Evolutionary conservation across 148 eudicot genomes (phyloP), one percentile per base, ranked within the genome.

Genomic region (Pharnaceum exiguum): DNA sequence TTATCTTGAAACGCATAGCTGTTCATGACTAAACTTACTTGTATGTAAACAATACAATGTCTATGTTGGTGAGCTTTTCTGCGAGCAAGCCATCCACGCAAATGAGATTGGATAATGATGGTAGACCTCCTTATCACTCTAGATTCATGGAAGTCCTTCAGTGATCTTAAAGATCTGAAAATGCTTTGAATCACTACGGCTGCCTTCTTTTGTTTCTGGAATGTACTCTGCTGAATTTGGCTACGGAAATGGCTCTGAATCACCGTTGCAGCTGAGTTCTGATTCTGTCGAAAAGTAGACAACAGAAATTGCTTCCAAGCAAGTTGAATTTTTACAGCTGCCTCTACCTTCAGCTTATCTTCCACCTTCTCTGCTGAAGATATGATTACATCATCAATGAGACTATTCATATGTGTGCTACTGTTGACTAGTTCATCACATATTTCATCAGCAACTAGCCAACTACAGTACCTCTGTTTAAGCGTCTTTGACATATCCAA

Each of bases 1-100:
- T 15, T 7, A 4, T 13, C 22, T 9, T 37, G 18, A 48, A 32
- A 29, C 5, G 11, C 56, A 27, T 54, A 27, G 27, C 13, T 16
- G 7, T 26, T 15, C 59, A 63, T 21, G 8, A 35, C 0, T 55
- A 15, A 23, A 70, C 86, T 73, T 76, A 88, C 96, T 72, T 85
- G 96, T 60, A 89, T 63, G 49, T 55, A 27, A 39, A 82, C 25
- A 36, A 70, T 51, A 40, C 48, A 28, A 50, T 7, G 49, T 52
- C 67, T 80, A 6, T 21, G 48, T 51, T 61, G 73, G 32, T 53
- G 45, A 60, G 72, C 81, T 31, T 22, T 44, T 75, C 61, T 72
- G 26, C 78, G 82, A 35, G 79, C 81, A 62, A 79, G 68, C 85
- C 87, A 82, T 46, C 94, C 76, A 37, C 96, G 96, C 35, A 70